phyloP scores from a whole-genome alignment of 2,329 filamentous ascomycete species.

The Huntiella bhutanensis region DNA sequence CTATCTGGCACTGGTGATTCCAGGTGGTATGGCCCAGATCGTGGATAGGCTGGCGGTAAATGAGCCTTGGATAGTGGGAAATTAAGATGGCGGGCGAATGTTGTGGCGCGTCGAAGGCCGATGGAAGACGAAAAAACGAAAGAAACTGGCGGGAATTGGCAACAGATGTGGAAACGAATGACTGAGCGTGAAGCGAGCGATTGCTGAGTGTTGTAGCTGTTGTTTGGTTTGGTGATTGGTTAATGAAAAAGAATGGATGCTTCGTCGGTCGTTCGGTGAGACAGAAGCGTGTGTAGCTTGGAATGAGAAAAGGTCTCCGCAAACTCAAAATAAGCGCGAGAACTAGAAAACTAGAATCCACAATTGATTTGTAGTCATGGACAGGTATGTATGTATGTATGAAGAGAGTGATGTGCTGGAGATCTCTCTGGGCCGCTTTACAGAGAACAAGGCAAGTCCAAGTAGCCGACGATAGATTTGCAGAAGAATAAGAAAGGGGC shows the following conservation, averaged over 20 bases:
- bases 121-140: constrained; percentile 3
- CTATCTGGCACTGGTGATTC: too few species aligned
- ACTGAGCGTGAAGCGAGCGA: constrained; percentile 8
- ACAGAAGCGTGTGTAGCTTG: constrained; percentile 7
- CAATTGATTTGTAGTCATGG: background rate
- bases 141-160: constrained; percentile 11
- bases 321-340: constrained; percentile 5
- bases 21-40: background rate
- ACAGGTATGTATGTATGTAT: background rate
- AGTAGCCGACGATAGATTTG: constrained; percentile 6
- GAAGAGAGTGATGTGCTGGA: constrained; percentile 1
- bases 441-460: background rate
- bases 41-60: background rate
- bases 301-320: background rate
- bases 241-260: constrained; percentile 9
- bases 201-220: background rate
- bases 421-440: background rate
- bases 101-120: constrained; percentile 7
- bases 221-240: background rate
- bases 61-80: background rate
- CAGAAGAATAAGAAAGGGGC: constrained; percentile 12
- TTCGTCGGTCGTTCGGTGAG: background rate
- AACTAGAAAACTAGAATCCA: constrained; percentile 5
- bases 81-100: constrained; percentile 10
- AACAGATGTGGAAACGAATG: constrained; percentile 2